Evolutionary conservation across 1,139 yeast genomes (phyloP).

Genomic region (Geotrichum europaeum): DNA sequence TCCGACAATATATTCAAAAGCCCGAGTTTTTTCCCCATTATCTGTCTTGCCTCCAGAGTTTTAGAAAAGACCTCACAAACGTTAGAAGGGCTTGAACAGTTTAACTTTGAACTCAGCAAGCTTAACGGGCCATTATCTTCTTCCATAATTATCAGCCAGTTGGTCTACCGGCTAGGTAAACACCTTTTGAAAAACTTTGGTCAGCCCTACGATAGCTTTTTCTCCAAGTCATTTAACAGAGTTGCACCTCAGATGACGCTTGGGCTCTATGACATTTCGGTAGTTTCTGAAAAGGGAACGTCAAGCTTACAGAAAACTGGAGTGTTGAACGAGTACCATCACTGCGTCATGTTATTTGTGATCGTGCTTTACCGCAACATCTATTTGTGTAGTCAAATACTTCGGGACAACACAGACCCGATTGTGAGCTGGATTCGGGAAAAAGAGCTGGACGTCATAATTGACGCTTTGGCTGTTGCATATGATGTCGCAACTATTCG

Average conservation of each 20-base stretch:
- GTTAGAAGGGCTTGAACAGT: slow-evolving; percentile 2
- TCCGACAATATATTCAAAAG: slow-evolving; percentile 7
- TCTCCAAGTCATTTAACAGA: background rate
- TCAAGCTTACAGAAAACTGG: background rate
- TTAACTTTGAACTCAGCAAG: slow-evolving; percentile 4
- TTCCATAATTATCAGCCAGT: slow-evolving; percentile 6
- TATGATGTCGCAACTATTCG: slow-evolving; percentile 8
- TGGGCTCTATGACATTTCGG: slow-evolving; percentile 1
- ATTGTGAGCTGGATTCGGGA: background rate
- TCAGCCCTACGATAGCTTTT: background rate
- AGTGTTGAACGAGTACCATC: background rate
- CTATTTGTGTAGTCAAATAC: slow-evolving; percentile 1
- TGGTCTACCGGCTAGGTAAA: slow-evolving; percentile 1
- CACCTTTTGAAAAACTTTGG: slow-evolving; percentile 1
- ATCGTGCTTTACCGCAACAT: slow-evolving; percentile 5
- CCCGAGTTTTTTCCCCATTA: slow-evolving; percentile 1
- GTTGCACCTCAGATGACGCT: background rate
- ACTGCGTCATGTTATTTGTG: slow-evolving; percentile 4
- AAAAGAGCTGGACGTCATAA: slow-evolving; percentile 1
- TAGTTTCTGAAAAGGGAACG: background rate
- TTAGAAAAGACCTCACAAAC: slow-evolving; percentile 7
- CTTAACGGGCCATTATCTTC: slow-evolving; percentile 7
- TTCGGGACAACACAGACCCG: background rate
- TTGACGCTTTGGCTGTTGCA: slow-evolving; percentile 3
- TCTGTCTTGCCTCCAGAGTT: slow-evolving; percentile 7